A percentile compares a stretch with the other conserved stretches of the same genome.
phyloP scores from a whole-genome alignment of 1,139 yeast genomes.

The Arxiozyma slooffiae region DNA sequence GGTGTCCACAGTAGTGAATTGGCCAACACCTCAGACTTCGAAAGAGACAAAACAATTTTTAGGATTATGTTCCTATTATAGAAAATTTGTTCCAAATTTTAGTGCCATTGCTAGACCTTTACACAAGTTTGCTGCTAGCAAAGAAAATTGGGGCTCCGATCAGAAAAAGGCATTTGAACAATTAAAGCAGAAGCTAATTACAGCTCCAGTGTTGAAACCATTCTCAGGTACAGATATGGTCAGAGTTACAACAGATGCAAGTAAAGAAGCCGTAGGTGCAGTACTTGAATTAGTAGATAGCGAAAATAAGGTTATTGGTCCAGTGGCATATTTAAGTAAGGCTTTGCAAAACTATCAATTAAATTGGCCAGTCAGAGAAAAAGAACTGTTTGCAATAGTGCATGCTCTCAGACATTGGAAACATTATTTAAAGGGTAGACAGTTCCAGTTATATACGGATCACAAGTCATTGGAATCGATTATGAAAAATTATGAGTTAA shows the following conservation, averaged over 20 bases:
- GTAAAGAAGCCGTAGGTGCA: too few species aligned
- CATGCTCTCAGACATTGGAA: neutral
- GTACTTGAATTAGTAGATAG: neutral
- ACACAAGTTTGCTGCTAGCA: neutral
- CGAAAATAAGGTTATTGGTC: neutral
- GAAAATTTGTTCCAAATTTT: neutral
- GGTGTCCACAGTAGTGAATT: neutral
- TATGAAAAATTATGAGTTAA: neutral
- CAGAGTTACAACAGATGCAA: too few species aligned
- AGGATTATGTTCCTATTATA: neutral
- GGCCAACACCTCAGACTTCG: neutral
- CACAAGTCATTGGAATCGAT: neutral
- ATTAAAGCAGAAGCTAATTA: neutral
- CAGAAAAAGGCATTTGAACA: neutral
- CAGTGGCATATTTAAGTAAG: neutral
- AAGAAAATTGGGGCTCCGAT: neutral
- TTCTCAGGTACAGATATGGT: too few species aligned
- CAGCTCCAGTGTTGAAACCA: neutral
- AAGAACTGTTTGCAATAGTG: neutral
- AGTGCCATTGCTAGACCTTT: neutral
- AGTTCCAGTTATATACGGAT: neutral
- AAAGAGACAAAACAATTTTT: neutral
- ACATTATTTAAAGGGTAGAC: conserved; percentile 1
- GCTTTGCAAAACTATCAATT: neutral
- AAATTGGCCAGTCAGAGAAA: neutral